phyloP scores from a whole-genome alignment of 441 rosid species.

The Arabidopsis lyrata region DNA sequence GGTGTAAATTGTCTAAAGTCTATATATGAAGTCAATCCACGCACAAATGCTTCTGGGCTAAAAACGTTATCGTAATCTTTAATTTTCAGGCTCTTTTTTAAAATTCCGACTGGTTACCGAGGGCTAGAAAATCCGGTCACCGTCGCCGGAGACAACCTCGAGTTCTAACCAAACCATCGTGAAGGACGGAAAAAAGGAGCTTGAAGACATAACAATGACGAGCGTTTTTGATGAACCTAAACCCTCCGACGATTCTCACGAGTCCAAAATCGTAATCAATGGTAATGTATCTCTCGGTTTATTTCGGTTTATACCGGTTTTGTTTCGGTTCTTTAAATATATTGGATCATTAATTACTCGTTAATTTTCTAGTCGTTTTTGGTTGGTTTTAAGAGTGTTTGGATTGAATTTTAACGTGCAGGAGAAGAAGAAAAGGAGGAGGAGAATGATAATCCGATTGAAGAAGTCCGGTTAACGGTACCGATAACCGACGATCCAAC shows the following conservation, averaged over 20 bases:
- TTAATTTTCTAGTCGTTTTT: not conserved
- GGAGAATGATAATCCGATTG: constrained; percentile 79
- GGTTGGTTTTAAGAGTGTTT: not conserved
- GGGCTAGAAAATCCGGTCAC: constrained; percentile 36
- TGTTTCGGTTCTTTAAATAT: not conserved
- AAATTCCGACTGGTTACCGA: constrained; percentile 32
- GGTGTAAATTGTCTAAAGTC: constrained; percentile 19
- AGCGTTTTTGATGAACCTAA: constrained; percentile 35
- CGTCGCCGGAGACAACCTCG: constrained; percentile 40
- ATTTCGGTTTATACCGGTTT: constrained; percentile 3
- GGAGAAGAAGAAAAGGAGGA: constrained; percentile 38
- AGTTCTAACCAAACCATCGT: constrained; percentile 10
- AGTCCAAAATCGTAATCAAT: constrained; percentile 38
- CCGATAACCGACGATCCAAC: constrained; percentile 79
- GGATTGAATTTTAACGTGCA: constrained; percentile 19
- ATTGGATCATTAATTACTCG: not conserved
- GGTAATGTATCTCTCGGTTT: constrained; percentile 28
- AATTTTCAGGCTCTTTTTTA: constrained; percentile 19
- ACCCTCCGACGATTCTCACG: constrained; percentile 32
- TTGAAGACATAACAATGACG: constrained; percentile 41
- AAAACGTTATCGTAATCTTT: constrained; percentile 32
- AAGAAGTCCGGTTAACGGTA: constrained; percentile 83
- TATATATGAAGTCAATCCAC: constrained; percentile 1
- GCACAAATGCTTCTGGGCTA: constrained; percentile 16
- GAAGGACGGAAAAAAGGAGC: constrained; percentile 39